Evolutionary conservation across 331 rosid species (phyloP).

Genomic region (Erythrophleum ivorense): DNA sequence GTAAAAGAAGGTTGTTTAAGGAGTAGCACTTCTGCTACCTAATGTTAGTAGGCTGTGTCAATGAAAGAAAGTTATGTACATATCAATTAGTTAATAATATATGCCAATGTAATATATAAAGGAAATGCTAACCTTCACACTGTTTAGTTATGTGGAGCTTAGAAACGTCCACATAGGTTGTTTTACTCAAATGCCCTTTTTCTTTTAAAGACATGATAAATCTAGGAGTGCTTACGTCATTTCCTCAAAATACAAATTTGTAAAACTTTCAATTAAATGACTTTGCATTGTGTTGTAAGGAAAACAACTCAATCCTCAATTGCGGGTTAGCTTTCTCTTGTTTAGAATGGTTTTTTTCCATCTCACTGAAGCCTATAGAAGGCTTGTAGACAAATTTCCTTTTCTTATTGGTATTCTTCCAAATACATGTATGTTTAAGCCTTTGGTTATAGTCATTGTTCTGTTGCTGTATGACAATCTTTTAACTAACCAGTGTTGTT

Average conservation of each 20-base stretch:
- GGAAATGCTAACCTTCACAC: background rate
- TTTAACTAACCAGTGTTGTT: background rate
- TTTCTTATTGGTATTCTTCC: background rate
- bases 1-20: background rate
- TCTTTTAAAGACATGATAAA: background rate
- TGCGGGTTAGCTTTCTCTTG: background rate
- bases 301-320: background rate
- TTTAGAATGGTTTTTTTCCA: background rate
- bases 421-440: background rate
- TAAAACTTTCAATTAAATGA: background rate
- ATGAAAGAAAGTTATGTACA: background rate
- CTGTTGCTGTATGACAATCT: constrained; percentile 5
- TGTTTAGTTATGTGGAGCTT: background rate
- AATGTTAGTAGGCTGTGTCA: background rate
- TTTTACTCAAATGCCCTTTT: background rate
- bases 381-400: background rate
- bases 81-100: no score
- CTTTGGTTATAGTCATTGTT: background rate
- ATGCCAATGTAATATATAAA: background rate
- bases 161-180: background rate
- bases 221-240: background rate
- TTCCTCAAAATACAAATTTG: background rate
- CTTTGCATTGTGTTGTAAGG: background rate
- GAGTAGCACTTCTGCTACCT: background rate
- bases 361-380: background rate